phyloP scores from a whole-genome alignment of 495 filamentous ascomycete species.

The Hypoxylon fragiforme region DNA sequence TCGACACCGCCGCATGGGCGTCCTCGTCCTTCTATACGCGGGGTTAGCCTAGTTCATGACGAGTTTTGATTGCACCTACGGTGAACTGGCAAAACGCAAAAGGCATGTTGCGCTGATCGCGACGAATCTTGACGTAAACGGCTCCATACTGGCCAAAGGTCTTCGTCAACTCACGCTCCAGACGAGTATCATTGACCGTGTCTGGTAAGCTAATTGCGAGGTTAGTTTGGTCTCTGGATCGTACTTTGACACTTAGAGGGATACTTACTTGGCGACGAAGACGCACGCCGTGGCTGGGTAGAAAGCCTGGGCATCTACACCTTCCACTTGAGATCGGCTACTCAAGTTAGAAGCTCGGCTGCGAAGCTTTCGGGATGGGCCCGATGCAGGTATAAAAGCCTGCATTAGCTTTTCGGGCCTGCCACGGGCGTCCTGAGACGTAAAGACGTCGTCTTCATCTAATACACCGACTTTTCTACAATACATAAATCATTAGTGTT shows the following conservation, averaged over 20 bases:
- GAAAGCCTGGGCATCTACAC: conserved; percentile 60
- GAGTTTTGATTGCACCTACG: conserved; percentile 42
- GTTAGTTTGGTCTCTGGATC: conserved; percentile 2
- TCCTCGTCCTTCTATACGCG: conserved; percentile 41
- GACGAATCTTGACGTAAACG: conserved; percentile 65
- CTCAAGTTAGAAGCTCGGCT: conserved; percentile 5
- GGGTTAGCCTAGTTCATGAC: conserved; percentile 14
- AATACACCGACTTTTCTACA: background rate
- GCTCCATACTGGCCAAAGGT: conserved; percentile 56
- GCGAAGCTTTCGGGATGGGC: conserved; percentile 7
- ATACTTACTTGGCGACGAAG: conserved; percentile 67
- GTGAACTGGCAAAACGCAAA: conserved; percentile 67
- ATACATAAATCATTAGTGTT: background rate
- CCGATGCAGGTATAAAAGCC: conserved; percentile 7
- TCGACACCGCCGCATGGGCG: conserved; percentile 51
- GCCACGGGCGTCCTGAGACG: conserved; percentile 1
- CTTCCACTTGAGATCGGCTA: conserved; percentile 21
- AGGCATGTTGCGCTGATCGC: conserved; percentile 60
- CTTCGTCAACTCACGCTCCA: conserved; percentile 56
- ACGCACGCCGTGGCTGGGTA: conserved; percentile 60
- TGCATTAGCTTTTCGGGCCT: conserved; percentile 8
- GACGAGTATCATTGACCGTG: conserved; percentile 49
- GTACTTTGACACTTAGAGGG: background rate
- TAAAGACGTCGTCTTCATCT: conserved; percentile 17
- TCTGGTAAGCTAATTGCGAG: conserved; percentile 42